Percentiles rank a stretch among this genome's conserved stretches.
Evolutionary conservation across 2,329 filamentous ascomycete species (phyloP).

Genomic region (Sclerotinia sclerotiorum): DNA sequence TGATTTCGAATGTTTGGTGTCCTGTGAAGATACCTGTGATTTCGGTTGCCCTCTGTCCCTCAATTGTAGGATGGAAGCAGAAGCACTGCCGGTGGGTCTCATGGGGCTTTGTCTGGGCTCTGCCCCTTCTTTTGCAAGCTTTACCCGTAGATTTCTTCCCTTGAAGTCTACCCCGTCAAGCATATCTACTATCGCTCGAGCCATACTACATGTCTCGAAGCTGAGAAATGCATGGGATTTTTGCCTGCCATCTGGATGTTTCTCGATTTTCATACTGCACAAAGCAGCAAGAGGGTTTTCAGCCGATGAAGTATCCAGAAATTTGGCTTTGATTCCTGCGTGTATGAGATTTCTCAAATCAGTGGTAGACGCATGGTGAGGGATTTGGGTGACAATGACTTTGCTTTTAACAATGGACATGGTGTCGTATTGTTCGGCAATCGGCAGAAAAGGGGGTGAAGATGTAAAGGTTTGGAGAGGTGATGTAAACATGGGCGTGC

Average conservation of each 20-base stretch:
- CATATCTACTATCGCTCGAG: constrained; percentile 20
- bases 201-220: constrained; percentile 25
- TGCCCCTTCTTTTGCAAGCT: constrained; percentile 23
- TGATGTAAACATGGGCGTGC: constrained; percentile 19
- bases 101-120: not conserved
- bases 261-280: constrained; percentile 26
- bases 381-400: constrained; percentile 33
- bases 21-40: not conserved
- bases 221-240: constrained; percentile 31
- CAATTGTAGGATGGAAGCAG: not conserved
- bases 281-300: constrained; percentile 19
- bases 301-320: not conserved
- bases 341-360: constrained; percentile 26
- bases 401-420: constrained; percentile 27
- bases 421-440: not conserved
- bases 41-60: not conserved
- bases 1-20: not conserved
- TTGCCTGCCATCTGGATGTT: constrained; percentile 21
- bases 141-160: constrained; percentile 8
- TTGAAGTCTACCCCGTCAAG: constrained; percentile 3
- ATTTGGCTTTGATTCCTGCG: not conserved
- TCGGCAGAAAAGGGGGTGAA: not conserved
- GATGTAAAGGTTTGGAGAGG: not conserved
- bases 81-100: not conserved
- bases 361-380: constrained; percentile 10